Conservation (phyloP, 1,284 basidiomycete genomes). For the Paramarasmius palmivorus region DNA sequence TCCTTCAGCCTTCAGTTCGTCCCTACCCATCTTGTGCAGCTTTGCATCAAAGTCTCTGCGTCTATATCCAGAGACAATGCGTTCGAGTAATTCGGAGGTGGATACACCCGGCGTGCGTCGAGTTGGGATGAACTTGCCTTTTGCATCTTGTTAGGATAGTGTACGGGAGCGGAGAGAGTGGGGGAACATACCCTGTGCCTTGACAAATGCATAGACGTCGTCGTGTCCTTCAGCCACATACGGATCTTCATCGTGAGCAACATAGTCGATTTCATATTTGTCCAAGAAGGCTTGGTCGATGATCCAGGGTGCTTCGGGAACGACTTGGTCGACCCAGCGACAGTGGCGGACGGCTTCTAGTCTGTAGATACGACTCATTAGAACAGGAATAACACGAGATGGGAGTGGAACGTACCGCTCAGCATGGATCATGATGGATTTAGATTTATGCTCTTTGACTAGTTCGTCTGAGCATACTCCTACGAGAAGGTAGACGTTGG, state of each 20-base stretch:
- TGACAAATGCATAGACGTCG: slow-evolving; percentile 87
- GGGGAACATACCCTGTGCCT: slow-evolving; percentile 64
- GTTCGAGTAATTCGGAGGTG: slow-evolving; percentile 89
- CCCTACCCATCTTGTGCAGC: slow-evolving; percentile 81
- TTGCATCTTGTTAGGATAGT: background rate
- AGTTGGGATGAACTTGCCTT: slow-evolving; percentile 96
- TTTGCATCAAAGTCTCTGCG: slow-evolving; percentile 88
- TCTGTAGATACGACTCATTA: slow-evolving; percentile 28
- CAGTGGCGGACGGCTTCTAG: slow-evolving; percentile 91
- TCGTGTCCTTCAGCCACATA: slow-evolving; percentile 75
- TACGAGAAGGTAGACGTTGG: slow-evolving; percentile 84
- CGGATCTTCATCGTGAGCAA: slow-evolving; percentile 92
- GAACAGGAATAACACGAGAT: slow-evolving; percentile 7
- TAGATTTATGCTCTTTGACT: slow-evolving; percentile 76
- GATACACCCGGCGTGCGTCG: slow-evolving; percentile 93
- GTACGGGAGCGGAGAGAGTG: slow-evolving; percentile 5
- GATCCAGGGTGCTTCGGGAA: slow-evolving; percentile 95
- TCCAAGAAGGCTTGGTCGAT: slow-evolving; percentile 83
- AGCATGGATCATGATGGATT: slow-evolving; percentile 82
- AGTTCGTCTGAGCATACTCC: slow-evolving; percentile 88
- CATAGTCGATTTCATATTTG: slow-evolving; percentile 90
- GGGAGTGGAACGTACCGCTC: slow-evolving; percentile 62
- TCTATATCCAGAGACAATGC: slow-evolving; percentile 84
- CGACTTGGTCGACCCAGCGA: slow-evolving; percentile 95
- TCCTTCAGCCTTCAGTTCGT: slow-evolving; percentile 65